Conservation (phyloP, 495 filamentous ascomycete species). For the Massariosphaeria phaeospora region DNA sequence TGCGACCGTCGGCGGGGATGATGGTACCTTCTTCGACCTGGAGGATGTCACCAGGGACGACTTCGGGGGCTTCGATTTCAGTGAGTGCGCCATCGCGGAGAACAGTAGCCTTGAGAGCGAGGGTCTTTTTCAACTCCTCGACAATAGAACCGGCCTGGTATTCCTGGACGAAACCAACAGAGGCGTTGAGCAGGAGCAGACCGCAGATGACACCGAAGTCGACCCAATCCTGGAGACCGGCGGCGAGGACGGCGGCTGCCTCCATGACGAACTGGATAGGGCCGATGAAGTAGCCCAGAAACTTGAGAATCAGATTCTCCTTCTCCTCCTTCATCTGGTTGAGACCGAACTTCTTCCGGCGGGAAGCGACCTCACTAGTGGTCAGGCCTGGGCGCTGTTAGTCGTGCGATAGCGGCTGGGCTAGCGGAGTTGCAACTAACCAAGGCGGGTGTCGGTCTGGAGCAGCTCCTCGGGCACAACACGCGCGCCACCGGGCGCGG, state of each 20-base stretch:
- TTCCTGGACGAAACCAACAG: conserved; percentile 83
- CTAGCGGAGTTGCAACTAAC: too few species aligned
- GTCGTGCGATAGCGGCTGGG: too few species aligned
- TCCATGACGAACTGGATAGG: conserved; percentile 96
- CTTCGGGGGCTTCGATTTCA: conserved; percentile 70
- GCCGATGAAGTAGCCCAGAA: conserved; percentile 78
- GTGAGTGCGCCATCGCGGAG: conserved; percentile 67
- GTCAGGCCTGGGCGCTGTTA: too few species aligned
- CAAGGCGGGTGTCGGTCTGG: conserved; percentile 60
- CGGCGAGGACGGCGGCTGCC: conserved; percentile 69
- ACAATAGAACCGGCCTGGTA: conserved; percentile 87
- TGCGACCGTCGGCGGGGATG: conserved; percentile 79
- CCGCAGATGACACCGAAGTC: conserved; percentile 77
- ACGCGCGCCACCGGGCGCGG: conserved; percentile 48
- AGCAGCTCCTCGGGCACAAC: conserved; percentile 62
- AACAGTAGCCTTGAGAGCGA: conserved; percentile 79
- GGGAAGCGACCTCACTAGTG: conserved; percentile 59
- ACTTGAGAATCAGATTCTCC: conserved; percentile 76
- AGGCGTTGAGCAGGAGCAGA: conserved; percentile 71
- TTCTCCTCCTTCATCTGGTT: conserved; percentile 90
- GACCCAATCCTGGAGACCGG: conserved; percentile 75
- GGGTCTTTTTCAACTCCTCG: conserved; percentile 84
- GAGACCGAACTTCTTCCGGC: conserved; percentile 74
- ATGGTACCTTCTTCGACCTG: conserved; percentile 88
- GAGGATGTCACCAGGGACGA: conserved; percentile 87